These are phyloP conservation scores for Fusarium austroafricanum DNA, from an alignment of 2,329 filamentous ascomycete genomes.

Conservation along the genomic window DNA sequence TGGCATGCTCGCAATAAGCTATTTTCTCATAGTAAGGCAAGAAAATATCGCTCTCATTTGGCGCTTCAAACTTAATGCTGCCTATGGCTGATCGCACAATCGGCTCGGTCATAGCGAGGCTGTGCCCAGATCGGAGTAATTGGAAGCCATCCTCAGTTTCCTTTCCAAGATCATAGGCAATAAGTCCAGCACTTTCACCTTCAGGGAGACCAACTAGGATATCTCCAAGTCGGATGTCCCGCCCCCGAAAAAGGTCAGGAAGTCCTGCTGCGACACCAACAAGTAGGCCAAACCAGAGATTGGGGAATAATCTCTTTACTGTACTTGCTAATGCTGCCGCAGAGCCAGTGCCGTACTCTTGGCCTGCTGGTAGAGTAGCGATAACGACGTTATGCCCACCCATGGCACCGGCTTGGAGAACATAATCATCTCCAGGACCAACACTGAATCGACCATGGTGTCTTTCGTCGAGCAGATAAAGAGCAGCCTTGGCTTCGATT, in stretches of 20 bases:
- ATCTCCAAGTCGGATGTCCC: constrained; percentile 55
- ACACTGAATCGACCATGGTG: constrained; percentile 50
- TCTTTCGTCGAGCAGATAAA: constrained; percentile 49
- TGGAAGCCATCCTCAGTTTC: constrained; percentile 48
- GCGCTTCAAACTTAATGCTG: constrained; percentile 45
- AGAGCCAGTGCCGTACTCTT: constrained; percentile 51
- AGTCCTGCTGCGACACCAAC: constrained; percentile 54
- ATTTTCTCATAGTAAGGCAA: constrained; percentile 44
- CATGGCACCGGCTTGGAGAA: constrained; percentile 52
- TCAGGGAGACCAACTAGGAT: constrained; percentile 49
- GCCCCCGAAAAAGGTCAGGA: constrained; percentile 41
- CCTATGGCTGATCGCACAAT: constrained; percentile 52
- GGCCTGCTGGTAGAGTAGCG: constrained; percentile 49
- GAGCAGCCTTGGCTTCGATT: constrained; percentile 53
- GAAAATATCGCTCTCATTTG: constrained; percentile 40
- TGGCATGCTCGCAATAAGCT: constrained; percentile 31
- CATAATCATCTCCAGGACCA: constrained; percentile 50
- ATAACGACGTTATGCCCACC: constrained; percentile 54
- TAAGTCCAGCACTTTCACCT: constrained; percentile 42
- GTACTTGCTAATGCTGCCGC: constrained; percentile 51
- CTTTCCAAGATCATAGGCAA: constrained; percentile 52
- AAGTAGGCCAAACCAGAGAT: constrained; percentile 53
- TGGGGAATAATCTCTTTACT: constrained; percentile 50
- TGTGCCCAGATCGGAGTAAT: constrained; percentile 42
- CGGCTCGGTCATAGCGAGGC: constrained; percentile 45